These are phyloP conservation scores for Sutorius eximius DNA, from an alignment of 1,284 basidiomycete species.

Conservation along the genomic window DNA sequence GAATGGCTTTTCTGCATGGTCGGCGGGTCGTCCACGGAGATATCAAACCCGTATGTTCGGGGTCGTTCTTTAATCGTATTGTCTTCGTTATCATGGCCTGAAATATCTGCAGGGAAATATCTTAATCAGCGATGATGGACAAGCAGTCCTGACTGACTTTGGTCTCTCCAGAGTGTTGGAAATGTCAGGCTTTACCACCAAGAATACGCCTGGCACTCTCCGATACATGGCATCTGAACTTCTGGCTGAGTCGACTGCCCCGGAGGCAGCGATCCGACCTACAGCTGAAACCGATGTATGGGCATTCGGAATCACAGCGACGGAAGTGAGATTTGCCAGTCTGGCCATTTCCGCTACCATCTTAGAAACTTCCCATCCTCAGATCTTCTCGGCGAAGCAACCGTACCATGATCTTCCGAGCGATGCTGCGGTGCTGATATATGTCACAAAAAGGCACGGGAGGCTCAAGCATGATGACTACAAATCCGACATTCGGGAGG, in stretches of 20 bases:
- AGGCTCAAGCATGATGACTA: conserved; percentile 25
- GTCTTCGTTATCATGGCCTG: not conserved
- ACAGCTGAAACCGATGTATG: conserved; percentile 29
- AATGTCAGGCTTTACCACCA: conserved; percentile 32
- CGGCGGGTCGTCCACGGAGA: conserved; percentile 28
- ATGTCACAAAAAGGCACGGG: conserved; percentile 15
- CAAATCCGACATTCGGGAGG: conserved; percentile 13
- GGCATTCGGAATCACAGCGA: conserved; percentile 30
- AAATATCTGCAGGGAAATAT: conserved; percentile 26
- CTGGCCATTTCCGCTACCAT: not conserved
- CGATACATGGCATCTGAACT: conserved; percentile 34
- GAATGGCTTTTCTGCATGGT: conserved; percentile 26
- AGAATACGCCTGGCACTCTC: conserved; percentile 25
- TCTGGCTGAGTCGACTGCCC: conserved; percentile 10
- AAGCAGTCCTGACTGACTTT: conserved; percentile 32
- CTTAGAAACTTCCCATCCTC: not conserved
- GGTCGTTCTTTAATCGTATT: not conserved
- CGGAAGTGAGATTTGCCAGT: conserved; percentile 22
- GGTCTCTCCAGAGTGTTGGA: conserved; percentile 34
- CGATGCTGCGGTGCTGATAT: conserved; percentile 20
- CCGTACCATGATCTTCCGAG: conserved; percentile 17
- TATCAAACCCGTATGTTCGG: conserved; percentile 29
- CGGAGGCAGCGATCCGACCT: conserved; percentile 9
- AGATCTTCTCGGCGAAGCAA: conserved; percentile 28
- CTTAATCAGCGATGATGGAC: conserved; percentile 21